phyloP scores from a whole-genome alignment of 768 basidiomycete species.

The Pulveroboletus ravenelii region DNA sequence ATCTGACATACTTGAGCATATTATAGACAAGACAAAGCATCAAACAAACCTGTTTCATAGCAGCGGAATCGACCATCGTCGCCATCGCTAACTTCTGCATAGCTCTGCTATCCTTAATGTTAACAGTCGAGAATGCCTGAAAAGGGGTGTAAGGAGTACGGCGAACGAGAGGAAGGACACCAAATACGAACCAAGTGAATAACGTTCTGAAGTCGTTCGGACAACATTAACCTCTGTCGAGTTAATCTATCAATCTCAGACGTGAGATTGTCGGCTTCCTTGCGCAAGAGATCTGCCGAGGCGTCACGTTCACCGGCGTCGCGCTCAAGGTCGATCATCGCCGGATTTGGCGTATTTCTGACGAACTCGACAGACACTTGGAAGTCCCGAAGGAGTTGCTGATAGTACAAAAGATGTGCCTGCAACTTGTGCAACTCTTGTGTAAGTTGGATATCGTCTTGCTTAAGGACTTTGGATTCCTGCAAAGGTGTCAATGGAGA shows the following conservation, averaged over 20 bases:
- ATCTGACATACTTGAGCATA: slow-evolving; percentile 25
- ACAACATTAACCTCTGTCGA: slow-evolving; percentile 27
- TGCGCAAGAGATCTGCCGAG: slow-evolving; percentile 37
- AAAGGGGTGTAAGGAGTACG: neutral
- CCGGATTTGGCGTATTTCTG: slow-evolving; percentile 43
- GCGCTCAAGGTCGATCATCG: slow-evolving; percentile 31
- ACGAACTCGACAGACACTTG: slow-evolving; percentile 47
- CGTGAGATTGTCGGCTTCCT: slow-evolving; percentile 44
- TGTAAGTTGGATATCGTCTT: slow-evolving; percentile 42
- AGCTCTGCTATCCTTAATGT: slow-evolving; percentile 47
- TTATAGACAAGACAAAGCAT: neutral
- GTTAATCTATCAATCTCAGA: slow-evolving; percentile 48
- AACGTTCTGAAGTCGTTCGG: slow-evolving; percentile 30
- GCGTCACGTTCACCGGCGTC: slow-evolving; percentile 2
- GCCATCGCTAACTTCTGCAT: slow-evolving; percentile 48
- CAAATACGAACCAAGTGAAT: slow-evolving; percentile 28
- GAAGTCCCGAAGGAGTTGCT: slow-evolving; percentile 51
- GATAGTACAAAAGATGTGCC: slow-evolving; percentile 56
- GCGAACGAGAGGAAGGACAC: neutral
- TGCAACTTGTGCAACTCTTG: slow-evolving; percentile 54
- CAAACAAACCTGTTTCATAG: slow-evolving; percentile 32
- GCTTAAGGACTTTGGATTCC: slow-evolving; percentile 44
- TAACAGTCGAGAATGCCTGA: slow-evolving; percentile 58
- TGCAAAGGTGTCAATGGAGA: slow-evolving; percentile 15
- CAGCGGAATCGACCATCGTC: slow-evolving; percentile 39